Evolutionary conservation across 2,329 filamentous ascomycete species (phyloP), one percentile per base, ranked within the genome.

Genomic region (Xylaria sp.): DNA sequence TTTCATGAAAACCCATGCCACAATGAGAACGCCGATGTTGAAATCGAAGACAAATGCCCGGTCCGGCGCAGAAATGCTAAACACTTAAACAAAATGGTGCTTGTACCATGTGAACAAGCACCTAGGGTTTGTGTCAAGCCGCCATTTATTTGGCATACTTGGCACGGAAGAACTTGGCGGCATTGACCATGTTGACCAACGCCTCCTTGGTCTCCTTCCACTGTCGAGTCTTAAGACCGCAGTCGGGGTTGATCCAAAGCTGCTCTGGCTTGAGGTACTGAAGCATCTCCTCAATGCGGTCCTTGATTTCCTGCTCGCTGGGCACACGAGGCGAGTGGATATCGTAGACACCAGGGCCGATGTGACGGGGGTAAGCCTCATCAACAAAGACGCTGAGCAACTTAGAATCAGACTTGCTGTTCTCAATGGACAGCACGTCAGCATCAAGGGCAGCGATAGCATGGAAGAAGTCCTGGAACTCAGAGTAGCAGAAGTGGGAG

Each of bases 391-490:
- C 96, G 85, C 95, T 92, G 81, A 99, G 92, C 76, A 99, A 91
- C 92, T 99, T 99, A 81, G 96, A 96, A 79, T 99, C 96, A 78
- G 93, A 97, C 92, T 99, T 99, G 92, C 93, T 97, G 93, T 99
- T 99, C 92, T 99, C 96, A 78, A 99, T 99, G 80, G 93, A 97
- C 79, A 99, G 91, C 72, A 99, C 96, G 84, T 99, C 96, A 72
- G 96, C 95, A 81, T 99, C 96, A 73, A 99, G 92, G 70, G 96
- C 95, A 74, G 96, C 93, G 78, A 99, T 99, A 85, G 96, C 96
- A 85, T 98, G 93, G 94, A 99, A 99, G 90, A 99, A 99, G 88
- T 99, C 96, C 87, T 99, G 96, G 93, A 99, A 99, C 89, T 99
- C 96, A 61, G 96, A 98, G 91, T 99, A 99, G 85, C 96, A 99